Conservation (phyloP, 2,329 filamentous ascomycete genomes). For the Zasmidium angulare region DNA sequence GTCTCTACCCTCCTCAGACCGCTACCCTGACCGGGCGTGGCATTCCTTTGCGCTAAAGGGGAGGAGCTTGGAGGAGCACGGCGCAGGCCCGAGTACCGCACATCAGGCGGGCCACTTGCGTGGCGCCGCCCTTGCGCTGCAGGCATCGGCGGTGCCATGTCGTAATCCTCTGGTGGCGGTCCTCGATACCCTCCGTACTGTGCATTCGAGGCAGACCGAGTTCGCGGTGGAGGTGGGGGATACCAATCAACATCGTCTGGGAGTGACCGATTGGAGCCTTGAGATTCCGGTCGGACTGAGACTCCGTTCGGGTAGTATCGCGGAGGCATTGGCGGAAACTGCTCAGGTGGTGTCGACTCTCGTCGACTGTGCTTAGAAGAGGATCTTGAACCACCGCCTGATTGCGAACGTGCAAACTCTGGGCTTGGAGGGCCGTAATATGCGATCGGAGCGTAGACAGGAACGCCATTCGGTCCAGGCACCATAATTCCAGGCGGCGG, state of each 20-base stretch:
- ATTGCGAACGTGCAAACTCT: slow-evolving; percentile 9
- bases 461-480: slow-evolving; percentile 48
- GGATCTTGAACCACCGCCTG: slow-evolving; percentile 12
- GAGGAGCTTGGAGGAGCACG: slow-evolving; percentile 28
- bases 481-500: slow-evolving; percentile 49
- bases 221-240: slow-evolving; percentile 35
- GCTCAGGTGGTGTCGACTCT: slow-evolving; percentile 34
- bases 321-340: slow-evolving; percentile 16
- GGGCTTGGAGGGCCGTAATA: slow-evolving; percentile 31
- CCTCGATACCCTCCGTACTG: slow-evolving; percentile 32
- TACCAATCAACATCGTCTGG: slow-evolving; percentile 49
- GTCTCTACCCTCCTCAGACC: slow-evolving; percentile 24
- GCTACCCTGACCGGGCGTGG: slow-evolving; percentile 15
- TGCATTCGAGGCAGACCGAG: slow-evolving; percentile 39
- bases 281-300: slow-evolving; percentile 36
- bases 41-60: slow-evolving; percentile 20
- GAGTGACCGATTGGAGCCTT: slow-evolving; percentile 43
- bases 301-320: slow-evolving; percentile 25
- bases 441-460: slow-evolving; percentile 41
- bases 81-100: slow-evolving; percentile 34
- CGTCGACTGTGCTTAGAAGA: slow-evolving; percentile 31
- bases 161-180: slow-evolving; percentile 37
- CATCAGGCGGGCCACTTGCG: slow-evolving; percentile 36
- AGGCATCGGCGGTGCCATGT: slow-evolving; percentile 32
- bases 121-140: slow-evolving; percentile 35